Conservation (phyloP, 768 basidiomycete species). For the Leucogyrophana mollusca region DNA sequence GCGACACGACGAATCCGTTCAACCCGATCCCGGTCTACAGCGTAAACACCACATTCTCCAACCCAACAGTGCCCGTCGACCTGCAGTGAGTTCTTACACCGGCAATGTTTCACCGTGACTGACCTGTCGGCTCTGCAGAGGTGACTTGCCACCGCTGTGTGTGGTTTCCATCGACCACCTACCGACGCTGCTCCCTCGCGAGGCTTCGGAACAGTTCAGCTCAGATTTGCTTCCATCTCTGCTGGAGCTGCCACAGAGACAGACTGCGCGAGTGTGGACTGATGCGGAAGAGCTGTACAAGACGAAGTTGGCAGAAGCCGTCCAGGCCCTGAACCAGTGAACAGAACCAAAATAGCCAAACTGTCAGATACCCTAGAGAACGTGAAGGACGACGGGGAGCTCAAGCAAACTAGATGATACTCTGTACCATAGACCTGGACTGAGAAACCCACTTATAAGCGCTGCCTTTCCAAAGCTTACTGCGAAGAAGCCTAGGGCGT, state of each 20-base stretch:
- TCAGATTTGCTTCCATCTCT: conserved; percentile 82
- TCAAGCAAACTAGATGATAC: too few species aligned
- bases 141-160: conserved; percentile 65
- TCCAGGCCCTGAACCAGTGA: conserved; percentile 10
- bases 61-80: conserved; percentile 86
- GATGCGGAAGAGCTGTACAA: conserved; percentile 84
- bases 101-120: conserved; percentile 5
- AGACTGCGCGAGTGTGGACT: conserved; percentile 75
- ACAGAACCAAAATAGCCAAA: conserved; percentile 26
- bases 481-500: too few species aligned
- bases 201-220: conserved; percentile 97
- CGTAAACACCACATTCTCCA: conserved; percentile 90
- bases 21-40: conserved; percentile 96
- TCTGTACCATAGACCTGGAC: too few species aligned
- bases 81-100: conserved; percentile 59
- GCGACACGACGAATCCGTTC: conserved; percentile 98
- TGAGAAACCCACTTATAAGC: too few species aligned
- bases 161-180: conserved; percentile 97
- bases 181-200: conserved; percentile 91
- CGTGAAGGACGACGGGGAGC: too few species aligned
- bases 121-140: conserved; percentile 33
- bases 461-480: too few species aligned
- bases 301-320: conserved; percentile 59
- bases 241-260: conserved; percentile 67
- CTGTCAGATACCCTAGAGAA: too few species aligned